Percentiles rank a stretch among this genome's conserved stretches.
These are phyloP conservation scores for Chrysoporthe puriensis DNA, from an alignment of 2,329 filamentous ascomycete genomes.

Conservation along the genomic window DNA sequence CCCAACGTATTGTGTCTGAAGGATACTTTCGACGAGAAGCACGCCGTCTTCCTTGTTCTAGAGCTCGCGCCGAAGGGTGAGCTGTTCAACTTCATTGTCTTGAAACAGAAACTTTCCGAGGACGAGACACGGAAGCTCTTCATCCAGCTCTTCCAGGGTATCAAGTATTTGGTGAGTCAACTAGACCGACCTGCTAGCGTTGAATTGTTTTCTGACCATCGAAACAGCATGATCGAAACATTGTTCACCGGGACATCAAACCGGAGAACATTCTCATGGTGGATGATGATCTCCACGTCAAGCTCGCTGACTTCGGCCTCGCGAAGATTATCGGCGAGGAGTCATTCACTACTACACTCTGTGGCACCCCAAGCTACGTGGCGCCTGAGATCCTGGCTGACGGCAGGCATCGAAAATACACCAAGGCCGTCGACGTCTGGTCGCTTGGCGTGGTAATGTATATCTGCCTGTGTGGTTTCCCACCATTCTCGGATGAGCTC, in stretches of 20 bases:
- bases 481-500: constrained; percentile 94
- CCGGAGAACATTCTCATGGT: constrained; percentile 92
- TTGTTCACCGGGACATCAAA: constrained; percentile 97
- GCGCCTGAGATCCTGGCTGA: constrained; percentile 93
- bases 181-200: neutral
- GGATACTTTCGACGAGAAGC: constrained; percentile 90
- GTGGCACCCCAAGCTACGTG: constrained; percentile 96
- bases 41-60: constrained; percentile 87
- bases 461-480: constrained; percentile 95
- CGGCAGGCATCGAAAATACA: constrained; percentile 82
- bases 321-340: constrained; percentile 99
- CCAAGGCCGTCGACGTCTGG: constrained; percentile 94
- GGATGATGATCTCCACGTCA: constrained; percentile 83
- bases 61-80: constrained; percentile 93
- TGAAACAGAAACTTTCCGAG: constrained; percentile 86
- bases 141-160: constrained; percentile 85
- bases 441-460: constrained; percentile 97
- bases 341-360: constrained; percentile 94
- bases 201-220: constrained; percentile 34
- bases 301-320: constrained; percentile 93
- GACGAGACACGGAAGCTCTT: constrained; percentile 85
- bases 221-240: constrained; percentile 86
- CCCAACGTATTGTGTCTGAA: constrained; percentile 91
- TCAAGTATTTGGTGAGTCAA: constrained; percentile 81
- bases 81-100: constrained; percentile 92